These are phyloP conservation scores for Beauveria varroae DNA, from an alignment of 2,329 filamentous ascomycete genomes.

Conservation along the genomic window DNA sequence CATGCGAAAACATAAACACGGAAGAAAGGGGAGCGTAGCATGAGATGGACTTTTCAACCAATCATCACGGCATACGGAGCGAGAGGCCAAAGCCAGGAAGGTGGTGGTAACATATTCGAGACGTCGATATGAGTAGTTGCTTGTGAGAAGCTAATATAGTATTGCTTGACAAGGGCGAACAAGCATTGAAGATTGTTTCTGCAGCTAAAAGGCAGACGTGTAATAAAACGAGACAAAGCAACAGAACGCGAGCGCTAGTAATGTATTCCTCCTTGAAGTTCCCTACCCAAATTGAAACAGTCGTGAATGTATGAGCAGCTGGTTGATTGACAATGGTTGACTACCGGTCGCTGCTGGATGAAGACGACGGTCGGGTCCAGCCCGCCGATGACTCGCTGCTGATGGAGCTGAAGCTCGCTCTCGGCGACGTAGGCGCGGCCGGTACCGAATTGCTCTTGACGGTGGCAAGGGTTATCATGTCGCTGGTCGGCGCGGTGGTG, in stretches of 20 bases:
- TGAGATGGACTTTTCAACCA: neutral
- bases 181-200: neutral
- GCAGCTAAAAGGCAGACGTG: neutral
- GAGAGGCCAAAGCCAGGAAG: neutral
- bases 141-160: neutral
- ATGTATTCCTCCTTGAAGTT: neutral
- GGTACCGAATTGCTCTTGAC: neutral
- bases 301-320: neutral
- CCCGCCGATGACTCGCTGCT: conserved; percentile 6
- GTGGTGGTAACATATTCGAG: neutral
- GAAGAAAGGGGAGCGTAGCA: conserved; percentile 4
- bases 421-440: conserved; percentile 10
- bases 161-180: neutral
- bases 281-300: neutral
- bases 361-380: conserved; percentile 24
- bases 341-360: conserved; percentile 24
- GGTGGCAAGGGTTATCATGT: neutral
- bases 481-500: neutral
- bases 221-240: neutral
- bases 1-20: conserved; percentile 1
- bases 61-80: neutral
- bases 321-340: neutral
- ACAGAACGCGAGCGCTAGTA: neutral
- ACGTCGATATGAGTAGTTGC: neutral
- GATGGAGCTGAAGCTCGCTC: conserved; percentile 10